Evolutionary conservation across 768 basidiomycete genomes (phyloP).

Genomic region (Chalciporus piperatus): DNA sequence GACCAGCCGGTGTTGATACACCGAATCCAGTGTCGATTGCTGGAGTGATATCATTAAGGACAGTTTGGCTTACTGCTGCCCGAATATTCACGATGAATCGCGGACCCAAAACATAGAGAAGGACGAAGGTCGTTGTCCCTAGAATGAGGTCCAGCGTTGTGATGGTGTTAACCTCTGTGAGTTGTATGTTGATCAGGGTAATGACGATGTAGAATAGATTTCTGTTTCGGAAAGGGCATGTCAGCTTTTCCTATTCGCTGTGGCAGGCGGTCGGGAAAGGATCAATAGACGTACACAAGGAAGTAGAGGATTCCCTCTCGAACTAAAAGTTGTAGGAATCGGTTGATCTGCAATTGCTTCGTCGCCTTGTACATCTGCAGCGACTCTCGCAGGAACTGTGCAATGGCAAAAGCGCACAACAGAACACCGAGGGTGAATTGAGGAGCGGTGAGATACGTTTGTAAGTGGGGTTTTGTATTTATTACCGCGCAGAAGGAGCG

Average conservation of each 20-base stretch:
- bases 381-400: background rate
- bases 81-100: constrained; percentile 17
- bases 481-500: background rate
- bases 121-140: background rate
- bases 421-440: constrained; percentile 1
- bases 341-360: constrained; percentile 6
- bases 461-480: background rate
- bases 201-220: background rate
- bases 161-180: background rate
- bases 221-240: background rate
- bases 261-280: too few species aligned
- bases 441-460: background rate
- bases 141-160: background rate
- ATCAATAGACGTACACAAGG: constrained; percentile 5
- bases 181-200: background rate
- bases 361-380: constrained; percentile 7
- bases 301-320: constrained; percentile 16
- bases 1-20: too few species aligned
- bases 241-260: too few species aligned
- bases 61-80: constrained; percentile 1
- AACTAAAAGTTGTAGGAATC: constrained; percentile 1
- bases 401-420: constrained; percentile 5
- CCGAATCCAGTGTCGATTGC: constrained; percentile 16
- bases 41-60: background rate
- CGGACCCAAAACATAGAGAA: constrained; percentile 1